Conservation (phyloP, 805 yeast species). For the Metschnikowia arizonensis region DNA sequence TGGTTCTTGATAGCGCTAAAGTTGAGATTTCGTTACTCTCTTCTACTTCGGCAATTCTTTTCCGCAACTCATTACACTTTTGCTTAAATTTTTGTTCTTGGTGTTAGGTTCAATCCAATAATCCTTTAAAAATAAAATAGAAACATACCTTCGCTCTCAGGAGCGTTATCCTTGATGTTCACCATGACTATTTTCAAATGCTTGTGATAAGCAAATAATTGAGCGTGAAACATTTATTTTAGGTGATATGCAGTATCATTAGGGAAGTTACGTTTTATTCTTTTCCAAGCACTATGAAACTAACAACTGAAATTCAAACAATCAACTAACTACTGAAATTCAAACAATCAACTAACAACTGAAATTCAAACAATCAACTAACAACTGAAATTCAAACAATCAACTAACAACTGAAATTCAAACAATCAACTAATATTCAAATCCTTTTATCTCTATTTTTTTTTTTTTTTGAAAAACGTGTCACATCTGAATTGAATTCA, state of each 20-base stretch:
- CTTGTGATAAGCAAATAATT: background rate
- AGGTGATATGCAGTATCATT: background rate
- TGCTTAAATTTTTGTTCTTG: slow-evolving; percentile 45
- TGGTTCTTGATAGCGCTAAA: slow-evolving; percentile 71
- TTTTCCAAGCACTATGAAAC: background rate
- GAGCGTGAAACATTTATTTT: slow-evolving; percentile 1
- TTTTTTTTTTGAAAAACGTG: background rate
- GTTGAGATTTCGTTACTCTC: slow-evolving; percentile 73
- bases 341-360: background rate
- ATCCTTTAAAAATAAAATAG: background rate
- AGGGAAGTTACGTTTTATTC: background rate
- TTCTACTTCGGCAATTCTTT: slow-evolving; percentile 67
- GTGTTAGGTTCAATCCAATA: slow-evolving; percentile 1
- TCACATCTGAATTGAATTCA: slow-evolving; percentile 3
- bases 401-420: background rate
- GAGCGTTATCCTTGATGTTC: slow-evolving; percentile 22
- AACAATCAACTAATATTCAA: background rate
- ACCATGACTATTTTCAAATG: slow-evolving; percentile 11
- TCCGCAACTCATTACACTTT: slow-evolving; percentile 69
- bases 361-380: background rate
- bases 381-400: background rate
- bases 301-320: background rate
- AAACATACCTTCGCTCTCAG: slow-evolving; percentile 41
- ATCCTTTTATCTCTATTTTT: background rate
- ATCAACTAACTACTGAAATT: no score